Base-by-base conservation (phyloP, 2,329 filamentous ascomycete genomes). In the Claviceps sp. region DNA sequence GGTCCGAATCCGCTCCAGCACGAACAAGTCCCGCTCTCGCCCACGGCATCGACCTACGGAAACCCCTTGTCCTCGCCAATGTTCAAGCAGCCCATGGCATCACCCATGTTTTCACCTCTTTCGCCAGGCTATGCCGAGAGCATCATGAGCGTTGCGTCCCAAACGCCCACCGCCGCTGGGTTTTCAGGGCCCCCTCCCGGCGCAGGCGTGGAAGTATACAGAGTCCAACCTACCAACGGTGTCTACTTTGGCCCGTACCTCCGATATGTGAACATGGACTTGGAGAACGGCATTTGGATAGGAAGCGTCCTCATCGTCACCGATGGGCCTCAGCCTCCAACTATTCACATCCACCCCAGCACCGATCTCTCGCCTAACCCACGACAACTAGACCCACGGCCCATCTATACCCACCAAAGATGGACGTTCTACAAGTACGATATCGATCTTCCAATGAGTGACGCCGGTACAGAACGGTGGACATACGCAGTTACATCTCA, bases 371-470 rank as follows among this genome's bases (percentile, higher is more conserved):
- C 89, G 5, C 91, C 93, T 1, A 97, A 96, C 61, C 93, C 88
- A 16, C 79, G 87, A 45, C 91, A 97, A 65, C 72, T 97, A 16
- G 84, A 87, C 56, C 81, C 89, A 3, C 83, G 85, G 58, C 81
- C 82, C 14, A 95, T 98, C 53, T 86, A 84, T 59, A 86, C 84
- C 1, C 93, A 98, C 66, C 91, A 95, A 63, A 77, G 89, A 55
- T 98, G 90, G 90, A 84, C 84, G 13, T 98, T 98, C 65, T 95
- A 94, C 70, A 87, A 90, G 63, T 98, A 98, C 63, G 89, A 95
- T 56, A 69, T 97, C 52, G 87, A 95, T 55, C 69, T 98, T 47
- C 82, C 81, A 55, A 98, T 98, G 93, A 83, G 86, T 37, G 90
- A 97, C 16, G 77, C 75, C 26, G 78, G 81, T 34, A 85, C 88